Conservation (phyloP, 495 filamentous ascomycete species). For the Ramalina intermedia region DNA sequence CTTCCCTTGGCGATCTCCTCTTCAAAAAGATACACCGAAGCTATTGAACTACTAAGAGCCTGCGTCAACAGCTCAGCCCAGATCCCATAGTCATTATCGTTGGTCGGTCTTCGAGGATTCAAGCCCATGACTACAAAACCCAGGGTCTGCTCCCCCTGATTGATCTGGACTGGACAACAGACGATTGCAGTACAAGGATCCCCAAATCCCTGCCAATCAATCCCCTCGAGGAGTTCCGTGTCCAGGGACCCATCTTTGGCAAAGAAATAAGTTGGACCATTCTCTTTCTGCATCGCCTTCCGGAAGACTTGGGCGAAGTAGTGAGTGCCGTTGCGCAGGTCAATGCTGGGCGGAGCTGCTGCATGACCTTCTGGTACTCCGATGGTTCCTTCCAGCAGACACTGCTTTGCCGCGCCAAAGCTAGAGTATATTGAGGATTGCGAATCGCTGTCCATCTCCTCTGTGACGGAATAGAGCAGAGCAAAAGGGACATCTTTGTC, state of each 20-base stretch:
- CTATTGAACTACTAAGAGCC: conserved; percentile 55
- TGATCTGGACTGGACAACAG: conserved; percentile 55
- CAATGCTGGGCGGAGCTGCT: conserved; percentile 36
- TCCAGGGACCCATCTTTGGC: conserved; percentile 44
- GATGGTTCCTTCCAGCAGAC: conserved; percentile 44
- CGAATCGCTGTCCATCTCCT: conserved; percentile 44
- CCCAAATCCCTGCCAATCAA: conserved; percentile 49
- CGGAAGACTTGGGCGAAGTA: conserved; percentile 52
- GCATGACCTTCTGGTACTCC: conserved; percentile 47
- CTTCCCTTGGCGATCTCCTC: conserved; percentile 57
- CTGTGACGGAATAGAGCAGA: conserved; percentile 45
- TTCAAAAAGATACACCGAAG: conserved; percentile 57
- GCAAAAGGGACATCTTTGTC: conserved; percentile 49
- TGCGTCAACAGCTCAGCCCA: conserved; percentile 56
- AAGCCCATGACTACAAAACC: conserved; percentile 57
- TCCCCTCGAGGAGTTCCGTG: conserved; percentile 38
- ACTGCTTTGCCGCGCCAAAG: conserved; percentile 34
- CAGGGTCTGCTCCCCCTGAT: conserved; percentile 44
- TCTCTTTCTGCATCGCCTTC: conserved; percentile 44
- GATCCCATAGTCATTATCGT: conserved; percentile 54
- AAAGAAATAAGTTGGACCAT: conserved; percentile 42
- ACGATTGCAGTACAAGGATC: conserved; percentile 50
- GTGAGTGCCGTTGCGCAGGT: conserved; percentile 44
- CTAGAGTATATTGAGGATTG: conserved; percentile 48
- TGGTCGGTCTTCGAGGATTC: conserved; percentile 48